phyloP scores from a whole-genome alignment of 108 stramenopile species.

The Nitzschia sp. region DNA sequence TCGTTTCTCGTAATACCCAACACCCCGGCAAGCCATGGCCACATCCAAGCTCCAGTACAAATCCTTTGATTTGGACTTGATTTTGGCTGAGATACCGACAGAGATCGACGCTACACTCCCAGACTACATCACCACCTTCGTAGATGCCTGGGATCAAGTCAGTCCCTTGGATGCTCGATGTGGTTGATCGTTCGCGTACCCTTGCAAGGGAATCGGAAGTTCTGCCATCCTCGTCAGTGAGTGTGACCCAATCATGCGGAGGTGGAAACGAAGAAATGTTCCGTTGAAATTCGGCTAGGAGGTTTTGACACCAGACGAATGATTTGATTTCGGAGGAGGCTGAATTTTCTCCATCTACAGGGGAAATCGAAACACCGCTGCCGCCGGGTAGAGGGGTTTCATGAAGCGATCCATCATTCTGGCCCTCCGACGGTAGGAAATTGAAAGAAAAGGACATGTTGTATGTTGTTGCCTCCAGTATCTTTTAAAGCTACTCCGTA shows the following conservation, averaged over 20 bases:
- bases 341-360: background rate
- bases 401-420: no score
- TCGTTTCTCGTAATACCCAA: slow-evolving; percentile 42
- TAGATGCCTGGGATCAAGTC: slow-evolving; percentile 70
- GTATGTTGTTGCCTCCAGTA: background rate
- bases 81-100: slow-evolving; percentile 53
- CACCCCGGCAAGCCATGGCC: slow-evolving; percentile 77
- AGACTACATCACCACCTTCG: slow-evolving; percentile 83
- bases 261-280: background rate
- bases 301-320: background rate
- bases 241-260: slow-evolving; percentile 14
- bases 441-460: slow-evolving; percentile 23
- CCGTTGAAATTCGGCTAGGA: background rate
- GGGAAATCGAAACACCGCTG: background rate
- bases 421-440: slow-evolving; percentile 5
- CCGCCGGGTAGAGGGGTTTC: background rate
- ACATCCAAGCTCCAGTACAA: slow-evolving; percentile 73
- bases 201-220: background rate
- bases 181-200: slow-evolving; percentile 1
- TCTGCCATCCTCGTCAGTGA: background rate
- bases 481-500: no score
- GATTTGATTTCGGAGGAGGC: background rate
- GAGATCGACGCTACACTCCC: slow-evolving; percentile 85
- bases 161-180: slow-evolving; percentile 1
- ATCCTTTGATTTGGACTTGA: slow-evolving; percentile 11